A percentile compares a stretch with the other conserved stretches of the same genome.
Evolutionary conservation across 306 rosid species (phyloP).

Genomic region (Aeschynomene evenia): DNA sequence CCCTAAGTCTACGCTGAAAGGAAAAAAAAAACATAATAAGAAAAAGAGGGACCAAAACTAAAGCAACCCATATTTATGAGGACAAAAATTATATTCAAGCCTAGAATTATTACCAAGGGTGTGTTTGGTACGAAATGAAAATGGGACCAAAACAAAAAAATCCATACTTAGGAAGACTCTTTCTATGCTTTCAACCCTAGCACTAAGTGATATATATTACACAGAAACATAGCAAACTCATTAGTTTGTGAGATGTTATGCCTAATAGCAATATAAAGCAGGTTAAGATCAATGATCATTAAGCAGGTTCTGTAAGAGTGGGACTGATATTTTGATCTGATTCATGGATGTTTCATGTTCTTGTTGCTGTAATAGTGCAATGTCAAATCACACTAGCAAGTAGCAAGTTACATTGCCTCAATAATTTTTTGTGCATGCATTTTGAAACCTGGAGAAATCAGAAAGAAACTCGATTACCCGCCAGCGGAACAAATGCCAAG

Average conservation of each 20-base stretch:
- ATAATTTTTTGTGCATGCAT: background rate
- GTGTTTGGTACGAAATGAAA: too few species aligned
- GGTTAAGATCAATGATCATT: conserved; percentile 3
- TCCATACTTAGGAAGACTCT: too few species aligned
- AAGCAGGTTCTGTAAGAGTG: conserved; percentile 7
- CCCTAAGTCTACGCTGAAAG: too few species aligned
- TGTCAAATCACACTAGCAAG: background rate
- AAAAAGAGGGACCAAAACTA: too few species aligned
- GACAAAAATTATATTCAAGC: too few species aligned
- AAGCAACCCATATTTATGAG: too few species aligned
- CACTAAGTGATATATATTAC: background rate
- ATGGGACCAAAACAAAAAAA: too few species aligned
- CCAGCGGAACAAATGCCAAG: conserved; percentile 97
- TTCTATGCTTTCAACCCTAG: background rate
- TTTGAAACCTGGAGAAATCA: conserved; percentile 1
- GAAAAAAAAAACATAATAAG: too few species aligned
- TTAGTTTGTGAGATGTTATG: too few species aligned
- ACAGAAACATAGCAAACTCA: background rate
- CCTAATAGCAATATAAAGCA: background rate
- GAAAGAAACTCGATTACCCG: conserved; percentile 57
- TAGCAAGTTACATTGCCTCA: background rate
- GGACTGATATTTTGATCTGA: conserved; percentile 9
- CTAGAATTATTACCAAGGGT: too few species aligned
- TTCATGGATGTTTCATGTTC: conserved; percentile 15
- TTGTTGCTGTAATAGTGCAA: background rate